Percentiles rank a stretch among this genome's conserved stretches.
Evolutionary conservation across 1,284 basidiomycete genomes (phyloP).

Genomic region (Cutaneotrichosporon sp.): DNA sequence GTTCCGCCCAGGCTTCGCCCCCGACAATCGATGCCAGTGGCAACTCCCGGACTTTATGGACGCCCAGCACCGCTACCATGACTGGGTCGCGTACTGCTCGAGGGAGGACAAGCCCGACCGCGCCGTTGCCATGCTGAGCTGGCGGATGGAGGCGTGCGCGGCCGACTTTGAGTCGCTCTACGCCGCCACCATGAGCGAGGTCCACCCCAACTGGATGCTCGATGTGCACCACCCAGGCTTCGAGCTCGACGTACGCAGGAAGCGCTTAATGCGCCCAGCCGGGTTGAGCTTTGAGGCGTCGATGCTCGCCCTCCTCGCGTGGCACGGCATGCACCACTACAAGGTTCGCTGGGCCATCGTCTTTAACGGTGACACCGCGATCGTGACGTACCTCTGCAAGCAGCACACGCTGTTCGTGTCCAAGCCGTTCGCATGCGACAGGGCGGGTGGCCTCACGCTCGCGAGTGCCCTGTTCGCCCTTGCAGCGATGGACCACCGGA

Average conservation of each 20-base stretch:
- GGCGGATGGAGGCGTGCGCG: neutral
- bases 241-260: constrained; percentile 1
- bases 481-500: neutral
- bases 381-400: constrained; percentile 20
- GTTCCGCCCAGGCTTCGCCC: neutral
- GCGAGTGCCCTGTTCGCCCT: constrained; percentile 14
- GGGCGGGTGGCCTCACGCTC: constrained; percentile 9
- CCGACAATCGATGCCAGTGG: neutral
- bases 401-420: constrained; percentile 14
- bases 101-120: neutral
- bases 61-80: neutral
- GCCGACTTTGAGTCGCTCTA: neutral
- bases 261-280: neutral
- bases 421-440: constrained; percentile 11
- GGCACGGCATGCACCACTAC: constrained; percentile 19
- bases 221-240: constrained; percentile 13
- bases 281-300: neutral
- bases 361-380: constrained; percentile 16
- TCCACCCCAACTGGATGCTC: neutral
- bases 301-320: constrained; percentile 11
- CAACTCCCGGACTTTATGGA: neutral
- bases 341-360: constrained; percentile 17
- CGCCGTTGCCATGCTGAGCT: neutral
- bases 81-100: constrained; percentile 5
- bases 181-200: neutral